Conservation (phyloP, 495 filamentous ascomycete species). For the Melanomma pulvis-pyrius region DNA sequence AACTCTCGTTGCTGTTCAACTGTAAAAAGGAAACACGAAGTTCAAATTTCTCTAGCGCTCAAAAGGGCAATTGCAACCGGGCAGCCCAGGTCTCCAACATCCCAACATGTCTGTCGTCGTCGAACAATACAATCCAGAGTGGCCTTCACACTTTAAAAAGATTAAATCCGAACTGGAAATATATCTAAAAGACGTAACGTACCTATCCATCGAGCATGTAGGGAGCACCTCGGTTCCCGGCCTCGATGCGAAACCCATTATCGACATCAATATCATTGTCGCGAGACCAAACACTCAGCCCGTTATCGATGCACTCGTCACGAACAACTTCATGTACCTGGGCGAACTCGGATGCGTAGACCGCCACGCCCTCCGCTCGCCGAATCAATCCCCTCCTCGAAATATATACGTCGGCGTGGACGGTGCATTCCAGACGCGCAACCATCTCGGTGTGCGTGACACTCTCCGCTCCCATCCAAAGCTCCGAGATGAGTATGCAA, state of each 20-base stretch:
- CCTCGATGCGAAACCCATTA: slow-evolving; percentile 41
- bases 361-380: slow-evolving; percentile 26
- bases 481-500: slow-evolving; percentile 37
- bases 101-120: slow-evolving; percentile 36
- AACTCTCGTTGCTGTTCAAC: not conserved
- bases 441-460: slow-evolving; percentile 35
- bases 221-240: slow-evolving; percentile 43
- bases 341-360: slow-evolving; percentile 35
- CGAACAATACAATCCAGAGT: slow-evolving; percentile 36
- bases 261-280: slow-evolving; percentile 44
- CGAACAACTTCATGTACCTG: slow-evolving; percentile 22
- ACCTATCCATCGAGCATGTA: slow-evolving; percentile 41
- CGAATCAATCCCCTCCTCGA: slow-evolving; percentile 15
- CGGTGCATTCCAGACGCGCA: slow-evolving; percentile 24
- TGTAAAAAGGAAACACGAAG: too few relatives aligned
- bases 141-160: slow-evolving; percentile 32
- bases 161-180: slow-evolving; percentile 22
- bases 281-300: not conserved
- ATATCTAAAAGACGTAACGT: slow-evolving; percentile 11
- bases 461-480: slow-evolving; percentile 22
- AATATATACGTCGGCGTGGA: slow-evolving; percentile 38
- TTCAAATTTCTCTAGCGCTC: not conserved
- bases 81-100: not conserved
- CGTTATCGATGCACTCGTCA: slow-evolving; percentile 24
- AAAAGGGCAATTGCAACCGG: not conserved